Evolutionary conservation across 805 yeast genomes (phyloP), one percentile per base, ranked within the genome.

Genomic region (Lipomyces starkeyi): DNA sequence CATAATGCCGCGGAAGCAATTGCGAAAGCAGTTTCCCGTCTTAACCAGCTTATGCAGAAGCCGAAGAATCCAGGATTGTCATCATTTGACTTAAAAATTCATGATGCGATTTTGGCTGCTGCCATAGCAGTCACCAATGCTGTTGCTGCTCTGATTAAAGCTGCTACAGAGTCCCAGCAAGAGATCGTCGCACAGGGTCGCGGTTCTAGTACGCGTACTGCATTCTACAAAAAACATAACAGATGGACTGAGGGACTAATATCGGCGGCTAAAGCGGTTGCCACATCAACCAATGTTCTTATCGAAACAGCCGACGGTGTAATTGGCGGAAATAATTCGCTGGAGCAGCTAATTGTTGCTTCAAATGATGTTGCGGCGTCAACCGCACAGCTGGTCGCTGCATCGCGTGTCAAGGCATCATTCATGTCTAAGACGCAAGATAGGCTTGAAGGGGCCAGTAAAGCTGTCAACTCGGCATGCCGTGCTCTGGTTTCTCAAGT

Each of bases 221-320:
- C 90, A 58, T 92, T 89, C 77, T 93, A 93, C 80, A 90, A 89
- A 77, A 91, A 91, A 79, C 90, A 92, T 77, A 92, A 88, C 78
- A 84, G 94, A 74, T 92, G 97, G 97, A 91, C 97, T 0, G 97
- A 93, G 79, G 97, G 97, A 27, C 86, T 92, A 66, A 88, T 92
- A 37, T 90, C 96, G 68, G 97, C 97, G 20, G 91, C 97, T 1
- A 88, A 89, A 74, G 88, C 94, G 0, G 95, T 92, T 53, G 97
- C 96, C 1, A 86, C 86, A 1, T 86, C 97, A 0, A 93, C 97
- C 1, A 89, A 88, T 74, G 81, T 89, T n/a, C 83, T 92, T 71
- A 92, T 92, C 68, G 86, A 86, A 68, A 89, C 91, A n/a, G 96
- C 97, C 0, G 95, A 91, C 79, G 95, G 96, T 22, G 91, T 91